Evolutionary conservation across 1,284 basidiomycete species (phyloP).

Genomic region (Entoloma clypeatum): DNA sequence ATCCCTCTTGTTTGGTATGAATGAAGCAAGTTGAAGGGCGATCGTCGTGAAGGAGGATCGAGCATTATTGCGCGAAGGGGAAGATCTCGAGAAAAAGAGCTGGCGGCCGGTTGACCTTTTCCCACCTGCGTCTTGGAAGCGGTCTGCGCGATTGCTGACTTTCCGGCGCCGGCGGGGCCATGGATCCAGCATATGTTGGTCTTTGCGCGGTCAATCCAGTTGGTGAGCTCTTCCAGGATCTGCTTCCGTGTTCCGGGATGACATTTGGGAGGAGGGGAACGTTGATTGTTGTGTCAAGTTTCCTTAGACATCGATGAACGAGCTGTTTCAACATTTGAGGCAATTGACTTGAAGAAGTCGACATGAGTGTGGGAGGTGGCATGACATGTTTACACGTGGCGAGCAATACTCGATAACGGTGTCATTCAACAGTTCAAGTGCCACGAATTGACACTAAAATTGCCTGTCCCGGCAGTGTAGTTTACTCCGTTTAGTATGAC

Average conservation of each 20-base stretch:
- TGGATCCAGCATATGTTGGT: conserved; percentile 23
- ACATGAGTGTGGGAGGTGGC: too few relatives aligned
- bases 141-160: conserved; percentile 24
- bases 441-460: too few relatives aligned
- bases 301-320: too few relatives aligned
- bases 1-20: conserved; percentile 9
- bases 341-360: too few relatives aligned
- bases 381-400: too few relatives aligned
- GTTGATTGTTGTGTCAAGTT: too few relatives aligned
- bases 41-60: conserved; percentile 20
- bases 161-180: conserved; percentile 26
- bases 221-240: conserved; percentile 12
- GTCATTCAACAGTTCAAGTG: too few relatives aligned
- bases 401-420: too few relatives aligned
- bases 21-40: conserved; percentile 22
- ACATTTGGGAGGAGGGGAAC: conserved; percentile 19
- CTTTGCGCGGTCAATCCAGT: conserved; percentile 12
- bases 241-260: conserved; percentile 19
- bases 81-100: conserved; percentile 22
- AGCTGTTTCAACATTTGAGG: too few relatives aligned
- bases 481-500: too few relatives aligned
- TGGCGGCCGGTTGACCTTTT: conserved; percentile 12
- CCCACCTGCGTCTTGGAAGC: conserved; percentile 17
- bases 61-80: conserved; percentile 11
- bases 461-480: too few relatives aligned